These are phyloP conservation scores for Cystobasidiaceae sp. DNA, from an alignment of 1,284 basidiomycete species.

Conservation along the genomic window DNA sequence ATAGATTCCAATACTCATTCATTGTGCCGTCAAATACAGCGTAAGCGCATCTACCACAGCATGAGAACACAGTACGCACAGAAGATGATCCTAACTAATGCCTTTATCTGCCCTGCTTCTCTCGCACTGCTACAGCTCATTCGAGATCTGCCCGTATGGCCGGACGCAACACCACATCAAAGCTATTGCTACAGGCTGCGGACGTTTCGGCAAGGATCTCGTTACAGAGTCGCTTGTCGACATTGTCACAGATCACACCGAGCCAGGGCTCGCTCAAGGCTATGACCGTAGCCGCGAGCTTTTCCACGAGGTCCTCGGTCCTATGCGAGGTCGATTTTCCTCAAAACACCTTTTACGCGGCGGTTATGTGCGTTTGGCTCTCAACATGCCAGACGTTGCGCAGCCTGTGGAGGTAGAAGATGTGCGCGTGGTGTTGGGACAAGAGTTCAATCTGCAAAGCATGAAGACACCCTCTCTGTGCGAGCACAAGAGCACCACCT, in stretches of 20 bases:
- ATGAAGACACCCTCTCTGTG: constrained; percentile 6
- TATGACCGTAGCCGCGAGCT: constrained; percentile 9
- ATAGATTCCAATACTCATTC: constrained; percentile 17
- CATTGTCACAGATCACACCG: constrained; percentile 16
- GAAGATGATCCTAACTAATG: background rate
- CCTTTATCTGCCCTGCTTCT: background rate
- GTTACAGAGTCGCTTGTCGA: constrained; percentile 3
- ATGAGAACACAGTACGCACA: background rate
- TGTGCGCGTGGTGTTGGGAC: constrained; percentile 6
- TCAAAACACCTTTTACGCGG: constrained; percentile 13
- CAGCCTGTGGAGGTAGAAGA: constrained; percentile 13
- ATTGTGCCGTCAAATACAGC: constrained; percentile 28
- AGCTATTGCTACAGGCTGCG: constrained; percentile 22
- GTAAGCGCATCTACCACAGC: background rate
- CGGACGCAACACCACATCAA: constrained; percentile 7
- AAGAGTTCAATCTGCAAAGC: constrained; percentile 20
- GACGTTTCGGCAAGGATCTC: constrained; percentile 23
- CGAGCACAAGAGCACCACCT: constrained; percentile 1
- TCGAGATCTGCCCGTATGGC: constrained; percentile 7
- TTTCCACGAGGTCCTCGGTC: constrained; percentile 18
- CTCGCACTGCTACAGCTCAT: background rate
- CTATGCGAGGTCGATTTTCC: constrained; percentile 6
- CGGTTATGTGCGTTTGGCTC: constrained; percentile 18
- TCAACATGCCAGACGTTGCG: constrained; percentile 10
- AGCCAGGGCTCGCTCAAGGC: constrained; percentile 21